Base-by-base conservation (phyloP, 2,329 filamentous ascomycete genomes). In the Paecilomyces sp. region DNA sequence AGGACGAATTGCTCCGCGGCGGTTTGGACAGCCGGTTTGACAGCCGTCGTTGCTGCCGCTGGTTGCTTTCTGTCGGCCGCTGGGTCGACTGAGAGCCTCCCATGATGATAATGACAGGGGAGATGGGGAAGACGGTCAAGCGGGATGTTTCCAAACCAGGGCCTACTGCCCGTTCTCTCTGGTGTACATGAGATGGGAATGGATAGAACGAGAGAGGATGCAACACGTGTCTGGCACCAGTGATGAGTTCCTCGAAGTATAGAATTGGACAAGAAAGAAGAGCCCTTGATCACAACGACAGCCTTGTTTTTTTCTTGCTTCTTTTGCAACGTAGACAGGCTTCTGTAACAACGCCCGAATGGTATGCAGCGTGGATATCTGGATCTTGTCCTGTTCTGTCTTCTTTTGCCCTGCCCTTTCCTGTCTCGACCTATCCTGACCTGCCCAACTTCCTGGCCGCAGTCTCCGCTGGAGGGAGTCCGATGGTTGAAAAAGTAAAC, bases 1-100 rank as follows among this genome's bases (percentile, higher is more conserved):
- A 53, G 11, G 56, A 59, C 28, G 66, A 60, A 52, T 64, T 65
- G 53, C 67, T 73, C 12, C 69, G 69, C n/a, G 68, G 65, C 31
- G 73, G 71, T 54, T 75, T 76, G 47, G 74, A 74, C 36, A 75
- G 64, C 58, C 72, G 72, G 56, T 74, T 75, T 30, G 68, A 67
- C 57, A 66, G 69, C 59, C 69, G 69, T 52, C 66, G 68, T 57
- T 74, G 71, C 57, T 70, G 65, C 65, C 66, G 71, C 57, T 62
- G 67, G 59, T 68, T 68, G 52, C 66, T 67, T 57, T 74, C 71
- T 57, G 69, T 65, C 65, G 65, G 71, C 58, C 61, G 67, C 61
- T 65, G 65, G 54, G 65, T 68, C 34, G 74, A 76, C 57, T 71
- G 69, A 22, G 65, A 67, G 63, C 71, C 74, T 63, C 74, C 74